Base-by-base conservation (phyloP, 345 rosid genomes). In the Eucalyptus coolabah region DNA sequence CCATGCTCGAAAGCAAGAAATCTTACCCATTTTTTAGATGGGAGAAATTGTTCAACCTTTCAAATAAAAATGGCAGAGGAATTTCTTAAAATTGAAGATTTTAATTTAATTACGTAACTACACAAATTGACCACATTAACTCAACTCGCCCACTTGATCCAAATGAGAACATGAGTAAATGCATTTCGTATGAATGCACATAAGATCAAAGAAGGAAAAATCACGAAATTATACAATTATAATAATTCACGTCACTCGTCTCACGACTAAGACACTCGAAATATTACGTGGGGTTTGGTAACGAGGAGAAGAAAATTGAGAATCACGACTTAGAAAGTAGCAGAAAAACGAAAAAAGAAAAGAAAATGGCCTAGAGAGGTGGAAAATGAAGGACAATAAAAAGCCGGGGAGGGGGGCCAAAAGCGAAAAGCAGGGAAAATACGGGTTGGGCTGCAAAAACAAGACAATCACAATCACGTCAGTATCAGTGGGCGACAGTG, bases 111-210 rank as follows among this genome's bases (percentile, higher is more conserved):
- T 13, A 1, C 1, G 5, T 5, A 72, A 7, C 26, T 72, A 32
- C 5, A 19, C 8, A 37, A 72, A 37, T 37, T 21, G 5, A 10
- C 3, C 45, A 37, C 15, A 2, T 37, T 1, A 9, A 9, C 44
- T 18, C 7, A 10, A 3, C 4, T 34, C 2, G 13, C 0, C 3
- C 0, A 18, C 24, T 34, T 3, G 44, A 19, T 69, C 2, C 1
- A 9, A 18, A 34, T 1, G 37, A 32, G 9, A 18, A 34, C 3
- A 4, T 9, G 13, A 19, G 1, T 6, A 34, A 21, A 34, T 11
- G 14, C 44, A 34, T 72, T 72, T 72, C 8, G 14, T 34, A 19
- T 10, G 26, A 63, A 72, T 19, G 44, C 81, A 34, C 5, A 3
- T 0, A 34, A 34, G 13, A 34, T 34, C 24, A 11, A 37, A 10